Evolutionary conservation across 768 basidiomycete species (phyloP).

Genomic region (Amanita pallidorosea): DNA sequence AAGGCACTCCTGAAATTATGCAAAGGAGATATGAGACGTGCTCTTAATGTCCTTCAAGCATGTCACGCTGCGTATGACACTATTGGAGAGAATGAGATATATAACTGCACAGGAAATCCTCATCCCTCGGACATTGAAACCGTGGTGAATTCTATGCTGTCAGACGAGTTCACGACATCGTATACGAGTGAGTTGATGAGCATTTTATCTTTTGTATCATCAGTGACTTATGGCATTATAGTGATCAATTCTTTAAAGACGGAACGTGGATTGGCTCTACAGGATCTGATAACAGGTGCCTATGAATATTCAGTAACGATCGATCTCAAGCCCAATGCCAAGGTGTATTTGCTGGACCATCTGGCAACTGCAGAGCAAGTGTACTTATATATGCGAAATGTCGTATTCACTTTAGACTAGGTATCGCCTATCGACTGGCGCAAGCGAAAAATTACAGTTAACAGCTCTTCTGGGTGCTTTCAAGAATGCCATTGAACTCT

Average conservation of each 20-base stretch:
- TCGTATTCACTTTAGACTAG: slow-evolving; percentile 26
- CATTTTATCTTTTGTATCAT: not conserved
- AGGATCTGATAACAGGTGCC: slow-evolving; percentile 86
- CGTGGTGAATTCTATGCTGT: slow-evolving; percentile 91
- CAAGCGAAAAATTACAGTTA: slow-evolving; percentile 88
- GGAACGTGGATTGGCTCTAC: slow-evolving; percentile 88
- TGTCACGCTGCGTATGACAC: slow-evolving; percentile 95
- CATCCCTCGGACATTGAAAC: slow-evolving; percentile 91
- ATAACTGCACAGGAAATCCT: slow-evolving; percentile 94
- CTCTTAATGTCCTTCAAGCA: slow-evolving; percentile 92
- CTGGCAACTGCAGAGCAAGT: slow-evolving; percentile 93
- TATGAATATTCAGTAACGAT: slow-evolving; percentile 86
- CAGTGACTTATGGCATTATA: slow-evolving; percentile 17
- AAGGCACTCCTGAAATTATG: slow-evolving; percentile 89
- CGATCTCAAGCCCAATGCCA: slow-evolving; percentile 76
- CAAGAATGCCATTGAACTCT: slow-evolving; percentile 83
- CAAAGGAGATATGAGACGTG: slow-evolving; percentile 95
- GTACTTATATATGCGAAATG: not conserved
- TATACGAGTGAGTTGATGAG: slow-evolving; percentile 52
- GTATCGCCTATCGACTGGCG: slow-evolving; percentile 85
- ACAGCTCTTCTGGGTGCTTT: slow-evolving; percentile 87
- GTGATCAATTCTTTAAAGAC: slow-evolving; percentile 83
- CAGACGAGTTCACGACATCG: slow-evolving; percentile 89
- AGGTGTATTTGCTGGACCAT: slow-evolving; percentile 86
- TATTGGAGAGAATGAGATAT: slow-evolving; percentile 84